phyloP scores from a whole-genome alignment of 345 rosid genomes.

The Dipteronia sinensis region DNA sequence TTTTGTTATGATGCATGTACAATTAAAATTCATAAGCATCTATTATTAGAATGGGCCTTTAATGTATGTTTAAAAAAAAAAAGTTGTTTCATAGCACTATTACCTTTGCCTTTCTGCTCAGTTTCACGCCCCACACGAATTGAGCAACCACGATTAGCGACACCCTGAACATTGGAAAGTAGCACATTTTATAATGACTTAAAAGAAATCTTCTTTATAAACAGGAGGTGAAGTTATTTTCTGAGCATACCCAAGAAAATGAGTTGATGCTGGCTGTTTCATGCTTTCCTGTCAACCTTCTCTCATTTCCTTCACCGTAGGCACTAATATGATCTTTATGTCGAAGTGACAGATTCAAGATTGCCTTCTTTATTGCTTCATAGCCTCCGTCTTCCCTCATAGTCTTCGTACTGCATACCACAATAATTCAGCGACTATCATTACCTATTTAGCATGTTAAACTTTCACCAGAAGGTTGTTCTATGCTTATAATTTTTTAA shows the following conservation, averaged over 20 bases:
- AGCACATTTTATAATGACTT: constrained; percentile 4
- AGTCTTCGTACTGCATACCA: constrained; percentile 71
- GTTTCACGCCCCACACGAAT: constrained; percentile 98
- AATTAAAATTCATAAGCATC: too few species aligned
- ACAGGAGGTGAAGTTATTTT: background rate
- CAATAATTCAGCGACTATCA: background rate
- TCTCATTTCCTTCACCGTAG: constrained; percentile 98
- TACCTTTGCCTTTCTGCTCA: constrained; percentile 89
- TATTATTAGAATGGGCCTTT: too few species aligned
- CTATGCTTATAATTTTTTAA: background rate
- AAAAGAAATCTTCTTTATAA: background rate
- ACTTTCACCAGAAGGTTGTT: background rate
- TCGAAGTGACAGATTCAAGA: constrained; percentile 85
- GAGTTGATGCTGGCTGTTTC: constrained; percentile 90
- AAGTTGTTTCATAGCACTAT: background rate
- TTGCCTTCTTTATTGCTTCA: constrained; percentile 89
- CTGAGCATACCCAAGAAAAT: constrained; percentile 85
- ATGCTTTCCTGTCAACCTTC: constrained; percentile 95
- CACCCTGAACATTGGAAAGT: constrained; percentile 57
- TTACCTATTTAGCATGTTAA: background rate
- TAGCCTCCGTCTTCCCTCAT: constrained; percentile 96
- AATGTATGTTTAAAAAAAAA: background rate
- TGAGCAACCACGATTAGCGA: constrained; percentile 97
- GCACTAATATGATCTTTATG: constrained; percentile 89
- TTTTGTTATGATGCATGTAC: background rate